These are phyloP conservation scores for Suhomyces wounanorum DNA, from an alignment of 1,139 yeast genomes.

Conservation along the genomic window DNA sequence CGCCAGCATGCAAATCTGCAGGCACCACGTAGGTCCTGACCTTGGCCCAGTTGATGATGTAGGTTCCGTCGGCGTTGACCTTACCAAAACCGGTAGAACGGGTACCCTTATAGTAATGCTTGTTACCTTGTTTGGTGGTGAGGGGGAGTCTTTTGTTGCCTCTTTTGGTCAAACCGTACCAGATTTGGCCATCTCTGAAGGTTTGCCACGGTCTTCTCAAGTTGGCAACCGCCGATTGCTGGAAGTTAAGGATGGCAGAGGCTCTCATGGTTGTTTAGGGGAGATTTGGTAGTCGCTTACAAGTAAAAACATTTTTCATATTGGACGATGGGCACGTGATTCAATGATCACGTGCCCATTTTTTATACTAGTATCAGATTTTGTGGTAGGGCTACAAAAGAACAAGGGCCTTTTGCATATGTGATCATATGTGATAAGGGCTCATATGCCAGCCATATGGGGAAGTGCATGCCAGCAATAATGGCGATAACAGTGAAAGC, in stretches of 20 bases:
- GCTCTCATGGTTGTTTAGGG: constrained; percentile 50
- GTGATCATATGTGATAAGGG: background rate
- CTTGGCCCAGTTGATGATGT: constrained; percentile 76
- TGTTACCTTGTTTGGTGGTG: constrained; percentile 93
- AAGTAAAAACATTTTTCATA: constrained; percentile 5
- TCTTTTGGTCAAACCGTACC: constrained; percentile 73
- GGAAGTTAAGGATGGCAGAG: constrained; percentile 52
- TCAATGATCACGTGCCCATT: background rate
- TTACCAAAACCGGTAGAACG: constrained; percentile 92
- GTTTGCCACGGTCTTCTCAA: constrained; percentile 90
- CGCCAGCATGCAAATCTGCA: constrained; percentile 39
- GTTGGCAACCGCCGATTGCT: constrained; percentile 48
- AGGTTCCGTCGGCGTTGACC: constrained; percentile 72
- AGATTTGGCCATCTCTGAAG: constrained; percentile 77
- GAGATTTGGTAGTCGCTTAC: too few species aligned
- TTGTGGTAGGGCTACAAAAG: too few species aligned
- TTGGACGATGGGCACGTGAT: constrained; percentile 2
- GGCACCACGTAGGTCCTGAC: constrained; percentile 94
- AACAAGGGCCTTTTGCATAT: too few species aligned
- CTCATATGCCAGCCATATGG: background rate
- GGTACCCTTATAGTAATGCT: constrained; percentile 93
- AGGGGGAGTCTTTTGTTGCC: constrained; percentile 86
- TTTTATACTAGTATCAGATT: too few species aligned
- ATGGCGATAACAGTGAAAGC: constrained; percentile 6
- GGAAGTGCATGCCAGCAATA: constrained; percentile 11